These are phyloP conservation scores for Acanthamoeba castellanii DNA, from an alignment of 208 protist genomes.

Conservation along the genomic window DNA sequence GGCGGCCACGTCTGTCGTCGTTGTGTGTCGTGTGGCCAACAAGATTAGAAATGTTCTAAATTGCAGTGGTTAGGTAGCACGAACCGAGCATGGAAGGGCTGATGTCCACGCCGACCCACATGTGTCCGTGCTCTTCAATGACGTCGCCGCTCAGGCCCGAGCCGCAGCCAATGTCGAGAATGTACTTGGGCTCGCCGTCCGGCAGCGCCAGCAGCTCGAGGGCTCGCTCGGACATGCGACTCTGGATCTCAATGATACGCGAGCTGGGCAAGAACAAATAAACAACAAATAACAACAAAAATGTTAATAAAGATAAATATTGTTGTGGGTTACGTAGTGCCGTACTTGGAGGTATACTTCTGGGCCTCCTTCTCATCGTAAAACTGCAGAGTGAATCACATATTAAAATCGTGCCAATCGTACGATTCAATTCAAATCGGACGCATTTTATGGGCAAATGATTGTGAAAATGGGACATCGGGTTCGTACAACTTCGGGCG, in stretches of 20 bases:
- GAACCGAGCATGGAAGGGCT: constrained; percentile 95
- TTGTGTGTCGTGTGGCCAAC: too few species aligned
- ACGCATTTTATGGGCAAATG: too few species aligned
- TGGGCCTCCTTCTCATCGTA: constrained; percentile 96
- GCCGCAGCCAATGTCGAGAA: constrained; percentile 99
- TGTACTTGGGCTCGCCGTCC: constrained; percentile 85
- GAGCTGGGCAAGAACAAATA: constrained; percentile 85
- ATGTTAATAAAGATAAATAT: too few species aligned
- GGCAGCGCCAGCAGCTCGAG: constrained; percentile 97
- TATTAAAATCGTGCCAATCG: too few species aligned
- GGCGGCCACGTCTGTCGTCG: constrained; percentile 88
- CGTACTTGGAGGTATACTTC: constrained; percentile 95
- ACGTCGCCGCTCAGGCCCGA: constrained; percentile 97
- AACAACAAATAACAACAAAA: too few species aligned
- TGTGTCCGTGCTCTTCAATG: constrained; percentile 95
- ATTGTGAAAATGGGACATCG: too few species aligned
- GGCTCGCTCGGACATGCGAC: constrained; percentile 97
- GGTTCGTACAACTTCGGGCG: constrained; percentile 34
- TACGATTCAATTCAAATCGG: background rate
- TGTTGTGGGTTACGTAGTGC: too few species aligned
- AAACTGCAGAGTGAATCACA: constrained; percentile 88
- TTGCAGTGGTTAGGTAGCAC: background rate
- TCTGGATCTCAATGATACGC: constrained; percentile 97
- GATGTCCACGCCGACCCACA: constrained; percentile 98
- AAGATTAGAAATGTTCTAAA: too few species aligned